Percentiles rank a stretch among this genome's conserved stretches.
Conservation (phyloP, 352 stramenopile genomes). For the Phytophthora cajani region DNA sequence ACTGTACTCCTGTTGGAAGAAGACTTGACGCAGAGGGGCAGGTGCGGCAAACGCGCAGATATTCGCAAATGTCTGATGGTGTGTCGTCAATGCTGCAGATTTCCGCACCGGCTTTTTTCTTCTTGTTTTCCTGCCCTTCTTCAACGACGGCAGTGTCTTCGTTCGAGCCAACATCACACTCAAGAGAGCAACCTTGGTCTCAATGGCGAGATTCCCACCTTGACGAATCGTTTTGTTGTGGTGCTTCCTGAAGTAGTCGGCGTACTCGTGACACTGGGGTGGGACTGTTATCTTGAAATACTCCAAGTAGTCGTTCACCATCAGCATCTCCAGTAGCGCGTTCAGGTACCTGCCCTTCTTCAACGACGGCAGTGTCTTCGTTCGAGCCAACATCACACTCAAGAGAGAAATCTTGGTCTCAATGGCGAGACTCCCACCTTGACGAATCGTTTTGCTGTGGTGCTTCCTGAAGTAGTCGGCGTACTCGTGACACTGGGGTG, state of each 20-base stretch:
- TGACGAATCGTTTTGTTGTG: slow-evolving; percentile 2
- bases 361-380: background rate
- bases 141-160: background rate
- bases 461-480: background rate
- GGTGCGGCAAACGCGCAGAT: background rate
- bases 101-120: background rate
- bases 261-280: background rate
- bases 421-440: background rate
- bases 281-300: no score
- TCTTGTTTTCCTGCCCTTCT: background rate
- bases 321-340: no score
- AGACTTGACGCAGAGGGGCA: background rate
- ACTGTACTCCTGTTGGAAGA: background rate
- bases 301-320: no score
- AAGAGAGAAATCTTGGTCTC: background rate
- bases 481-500: background rate
- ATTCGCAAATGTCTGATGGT: background rate
- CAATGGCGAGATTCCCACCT: background rate
- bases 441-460: slow-evolving; percentile 1
- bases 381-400: background rate
- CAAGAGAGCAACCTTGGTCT: background rate
- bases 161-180: background rate
- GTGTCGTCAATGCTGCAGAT: background rate
- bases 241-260: background rate
- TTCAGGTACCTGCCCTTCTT: background rate